These are phyloP conservation scores for Saccharomyces pastorianus DNA, from an alignment of 1,139 yeast species.

Conservation along the genomic window DNA sequence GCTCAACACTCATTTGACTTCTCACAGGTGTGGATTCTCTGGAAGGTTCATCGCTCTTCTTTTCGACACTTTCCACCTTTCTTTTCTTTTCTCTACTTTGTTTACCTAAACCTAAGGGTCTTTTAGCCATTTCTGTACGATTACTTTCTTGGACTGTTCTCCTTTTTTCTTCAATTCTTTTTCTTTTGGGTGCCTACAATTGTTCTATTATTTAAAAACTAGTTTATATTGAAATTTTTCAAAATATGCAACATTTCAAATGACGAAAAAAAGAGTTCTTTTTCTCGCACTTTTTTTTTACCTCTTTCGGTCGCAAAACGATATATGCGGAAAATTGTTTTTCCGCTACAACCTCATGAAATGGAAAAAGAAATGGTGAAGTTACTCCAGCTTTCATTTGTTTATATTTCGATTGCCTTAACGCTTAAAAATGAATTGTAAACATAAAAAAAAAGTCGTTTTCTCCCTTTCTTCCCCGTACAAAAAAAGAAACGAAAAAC, in stretches of 20 bases:
- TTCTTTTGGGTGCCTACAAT: neutral
- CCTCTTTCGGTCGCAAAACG: neutral
- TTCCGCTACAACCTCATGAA: neutral
- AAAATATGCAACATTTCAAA: neutral
- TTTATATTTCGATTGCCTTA: neutral
- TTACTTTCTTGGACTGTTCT: neutral
- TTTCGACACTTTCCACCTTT: conserved; percentile 9
- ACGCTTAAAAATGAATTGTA: neutral
- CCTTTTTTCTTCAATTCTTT: neutral
- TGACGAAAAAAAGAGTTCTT: neutral
- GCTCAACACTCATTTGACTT: conserved; percentile 46
- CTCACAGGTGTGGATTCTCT: conserved; percentile 22
- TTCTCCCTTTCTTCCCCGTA: neutral
- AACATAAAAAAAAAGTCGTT: neutral
- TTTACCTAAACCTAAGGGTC: conserved; percentile 79
- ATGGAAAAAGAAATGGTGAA: neutral
- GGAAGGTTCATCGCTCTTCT: conserved; percentile 8
- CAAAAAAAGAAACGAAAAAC: neutral
- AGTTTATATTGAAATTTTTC: neutral
- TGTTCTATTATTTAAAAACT: neutral
- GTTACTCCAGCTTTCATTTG: neutral
- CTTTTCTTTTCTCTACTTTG: conserved; percentile 40
- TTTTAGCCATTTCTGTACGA: conserved; percentile 48
- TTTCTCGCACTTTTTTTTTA: neutral
- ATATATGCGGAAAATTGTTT: neutral